phyloP scores from a whole-genome alignment of 148 eudicot genomes.

The Camellia sinensis region DNA sequence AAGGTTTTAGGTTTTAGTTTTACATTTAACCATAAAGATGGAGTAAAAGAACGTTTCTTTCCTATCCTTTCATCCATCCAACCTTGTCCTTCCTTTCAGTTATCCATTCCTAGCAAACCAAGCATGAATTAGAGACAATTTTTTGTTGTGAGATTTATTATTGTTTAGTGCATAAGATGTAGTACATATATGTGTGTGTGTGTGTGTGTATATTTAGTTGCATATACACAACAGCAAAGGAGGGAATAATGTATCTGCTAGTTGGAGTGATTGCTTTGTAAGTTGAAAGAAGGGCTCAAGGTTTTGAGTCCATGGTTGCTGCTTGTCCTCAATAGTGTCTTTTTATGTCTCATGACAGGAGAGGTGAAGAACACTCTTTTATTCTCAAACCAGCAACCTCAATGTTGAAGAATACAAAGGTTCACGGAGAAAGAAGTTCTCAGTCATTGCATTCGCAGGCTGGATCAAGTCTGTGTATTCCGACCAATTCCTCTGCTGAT shows the following conservation, averaged over 20 bases:
- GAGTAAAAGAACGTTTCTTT: neutral
- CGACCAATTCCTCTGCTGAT: conserved; percentile 48
- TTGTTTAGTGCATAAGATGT: neutral
- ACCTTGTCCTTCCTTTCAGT: neutral
- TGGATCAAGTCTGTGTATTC: conserved; percentile 46
- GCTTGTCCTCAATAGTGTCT: conserved; percentile 16
- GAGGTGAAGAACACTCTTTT: conserved; percentile 99
- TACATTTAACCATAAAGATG: neutral
- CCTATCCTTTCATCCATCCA: neutral
- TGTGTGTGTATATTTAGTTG: neutral
- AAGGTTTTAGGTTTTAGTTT: neutral
- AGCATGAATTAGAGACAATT: neutral
- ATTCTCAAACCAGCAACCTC: conserved; percentile 83
- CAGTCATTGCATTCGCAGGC: conserved; percentile 34
- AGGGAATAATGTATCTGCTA: neutral
- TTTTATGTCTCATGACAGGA: conserved; percentile 47
- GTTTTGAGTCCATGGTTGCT: conserved; percentile 1
- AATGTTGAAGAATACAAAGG: conserved; percentile 45
- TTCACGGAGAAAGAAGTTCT: conserved; percentile 28
- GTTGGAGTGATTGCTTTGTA: conserved; percentile 2
- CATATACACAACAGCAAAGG: neutral
- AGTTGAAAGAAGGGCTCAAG: conserved; percentile 9
- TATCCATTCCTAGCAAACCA: neutral
- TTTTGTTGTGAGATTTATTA: neutral
- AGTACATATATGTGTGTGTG: neutral